phyloP scores from a whole-genome alignment of 225 moss, liverwort and hornwort genomes.

The Bryoerythrophyllum caledonicum region DNA sequence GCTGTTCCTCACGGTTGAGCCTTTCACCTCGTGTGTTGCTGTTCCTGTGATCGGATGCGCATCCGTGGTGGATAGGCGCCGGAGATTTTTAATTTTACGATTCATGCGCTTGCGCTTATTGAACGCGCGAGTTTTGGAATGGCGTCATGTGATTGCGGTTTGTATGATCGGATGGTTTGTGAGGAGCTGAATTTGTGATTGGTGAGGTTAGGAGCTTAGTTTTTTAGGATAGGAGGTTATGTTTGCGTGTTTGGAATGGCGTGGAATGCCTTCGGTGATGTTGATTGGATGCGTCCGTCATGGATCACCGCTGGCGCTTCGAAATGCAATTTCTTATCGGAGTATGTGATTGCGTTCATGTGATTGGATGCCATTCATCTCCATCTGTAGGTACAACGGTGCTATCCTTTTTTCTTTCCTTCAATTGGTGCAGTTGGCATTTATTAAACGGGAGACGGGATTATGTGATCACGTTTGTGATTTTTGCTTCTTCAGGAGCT shows the following conservation, averaged over 20 bases:
- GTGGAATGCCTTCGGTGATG: background rate
- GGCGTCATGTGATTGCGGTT: background rate
- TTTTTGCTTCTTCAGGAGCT: constrained; percentile 17
- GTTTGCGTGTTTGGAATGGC: background rate
- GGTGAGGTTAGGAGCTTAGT: background rate
- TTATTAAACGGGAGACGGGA: background rate
- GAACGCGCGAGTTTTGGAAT: background rate
- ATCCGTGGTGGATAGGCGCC: too few species aligned
- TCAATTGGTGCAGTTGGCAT: background rate
- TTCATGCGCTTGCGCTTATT: background rate
- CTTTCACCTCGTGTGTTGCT: background rate
- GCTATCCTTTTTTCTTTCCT: background rate
- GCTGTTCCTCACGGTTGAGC: background rate
- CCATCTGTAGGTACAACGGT: background rate
- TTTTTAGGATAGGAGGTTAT: background rate
- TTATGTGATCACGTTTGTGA: background rate
- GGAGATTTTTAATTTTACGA: too few species aligned
- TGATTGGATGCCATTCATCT: background rate
- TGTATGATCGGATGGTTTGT: background rate
- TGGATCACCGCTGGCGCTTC: background rate
- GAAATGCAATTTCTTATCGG: background rate
- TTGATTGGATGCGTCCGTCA: background rate
- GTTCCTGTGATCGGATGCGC: background rate
- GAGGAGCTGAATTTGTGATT: background rate
- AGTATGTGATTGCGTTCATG: background rate